Base-by-base conservation (phyloP, 2,329 filamentous ascomycete species). In the Ambrosiella cleistominuta region DNA sequence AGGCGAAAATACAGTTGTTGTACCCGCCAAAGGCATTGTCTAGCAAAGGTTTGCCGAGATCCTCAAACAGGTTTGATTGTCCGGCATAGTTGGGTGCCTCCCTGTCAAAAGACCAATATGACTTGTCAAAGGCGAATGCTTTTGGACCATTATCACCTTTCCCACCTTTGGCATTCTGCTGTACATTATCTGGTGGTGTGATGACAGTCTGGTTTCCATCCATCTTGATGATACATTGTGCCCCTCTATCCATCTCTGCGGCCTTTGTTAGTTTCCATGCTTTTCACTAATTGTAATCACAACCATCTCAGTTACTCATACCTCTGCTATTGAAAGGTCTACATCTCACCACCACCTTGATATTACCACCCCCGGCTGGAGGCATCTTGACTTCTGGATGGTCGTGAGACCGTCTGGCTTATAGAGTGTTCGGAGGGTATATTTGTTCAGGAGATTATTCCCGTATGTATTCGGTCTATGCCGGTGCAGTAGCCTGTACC, bases 1-100 rank as follows among this genome's bases (percentile, higher is more conserved):
- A 98, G 12, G 93, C 93, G 69, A 98, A 98, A 67, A 98, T 98
- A 76, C 93, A 98, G 71, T 97, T 98, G 76, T 98, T 97, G 75
- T 97, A 98, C 50, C 93, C 93, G 66, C 91, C 82, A 68, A 98
- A 98, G 15, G 93, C 93, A 79, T 98, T 98, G 73, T 98, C 91
- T 64, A 98, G 78, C 60, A 98, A 77, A 57, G 93, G 93, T 64
- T 82, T 81, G 62, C 93, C 93, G 62, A 98, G 73, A 68, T 97
- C 93, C 57, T 82, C 77, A 69, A 95, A 94, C 15, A 98, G 76
- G 66, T 93, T 80, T 61, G 91, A 85, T 69, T 98, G 93, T 15
- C 87, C 88, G 50, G 93, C 91, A 69, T 90, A 98, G 70, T 87
- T 83, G 1, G 80, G 71, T 64, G 89, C 88, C 52, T 77, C 77